These are phyloP conservation scores for Suhomyces yuchorum DNA, from an alignment of 1,139 yeast genomes.

Conservation along the genomic window DNA sequence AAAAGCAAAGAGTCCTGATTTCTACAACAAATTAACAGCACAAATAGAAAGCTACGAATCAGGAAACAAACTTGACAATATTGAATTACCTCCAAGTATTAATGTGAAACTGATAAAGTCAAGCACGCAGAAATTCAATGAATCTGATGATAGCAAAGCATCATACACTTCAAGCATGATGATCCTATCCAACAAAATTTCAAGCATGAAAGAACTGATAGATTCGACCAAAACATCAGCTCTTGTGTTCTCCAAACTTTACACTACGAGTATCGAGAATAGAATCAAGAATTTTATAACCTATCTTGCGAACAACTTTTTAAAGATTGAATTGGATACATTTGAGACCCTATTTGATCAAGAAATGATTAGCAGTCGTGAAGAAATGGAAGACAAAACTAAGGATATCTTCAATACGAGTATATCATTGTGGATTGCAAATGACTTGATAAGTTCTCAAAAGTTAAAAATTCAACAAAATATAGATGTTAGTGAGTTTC, in stretches of 20 bases:
- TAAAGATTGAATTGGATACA: not conserved
- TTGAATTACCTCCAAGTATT: slow-evolving; percentile 44
- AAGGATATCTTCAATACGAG: slow-evolving; percentile 9
- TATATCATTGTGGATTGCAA: slow-evolving; percentile 36
- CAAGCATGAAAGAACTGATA: slow-evolving; percentile 4
- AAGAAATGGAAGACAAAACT: not conserved
- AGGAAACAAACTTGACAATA: slow-evolving; percentile 34
- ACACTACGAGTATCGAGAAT: slow-evolving; percentile 13
- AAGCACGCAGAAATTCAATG: slow-evolving; percentile 7
- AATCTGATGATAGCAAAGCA: slow-evolving; percentile 4
- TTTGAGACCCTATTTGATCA: slow-evolving; percentile 15
- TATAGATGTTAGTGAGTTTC: slow-evolving; percentile 25
- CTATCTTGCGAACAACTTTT: slow-evolving; percentile 10
- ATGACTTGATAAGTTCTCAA: slow-evolving; percentile 15
- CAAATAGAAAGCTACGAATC: not conserved
- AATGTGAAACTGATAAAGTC: slow-evolving; percentile 34
- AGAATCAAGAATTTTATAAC: slow-evolving; percentile 11
- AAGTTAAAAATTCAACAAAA: slow-evolving; percentile 1
- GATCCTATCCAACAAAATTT: slow-evolving; percentile 21
- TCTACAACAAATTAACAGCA: slow-evolving; percentile 1
- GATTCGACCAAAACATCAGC: not conserved
- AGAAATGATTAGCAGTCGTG: not conserved
- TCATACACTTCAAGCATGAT: slow-evolving; percentile 23
- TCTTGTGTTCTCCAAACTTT: slow-evolving; percentile 10
- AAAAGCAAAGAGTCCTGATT: not conserved